Evolutionary conservation across 1,284 basidiomycete species (phyloP), one percentile per base, ranked within the genome.

Genomic region (Malassezia psittaci): DNA sequence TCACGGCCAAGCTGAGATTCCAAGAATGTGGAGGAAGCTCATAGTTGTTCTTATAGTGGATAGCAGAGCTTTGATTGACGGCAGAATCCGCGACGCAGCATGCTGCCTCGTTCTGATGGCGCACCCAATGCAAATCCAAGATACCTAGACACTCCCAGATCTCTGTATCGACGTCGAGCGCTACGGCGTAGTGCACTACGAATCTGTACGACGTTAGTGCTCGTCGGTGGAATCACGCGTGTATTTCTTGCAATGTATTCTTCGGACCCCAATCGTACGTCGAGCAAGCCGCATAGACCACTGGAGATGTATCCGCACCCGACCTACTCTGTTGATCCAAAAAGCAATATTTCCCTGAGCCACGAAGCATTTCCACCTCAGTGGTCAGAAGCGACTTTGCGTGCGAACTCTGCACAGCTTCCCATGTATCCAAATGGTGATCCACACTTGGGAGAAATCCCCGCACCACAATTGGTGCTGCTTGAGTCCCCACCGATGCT

Each of bases 391-490:
- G 24, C 3, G 24, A 29, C 4, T 29, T 32, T 51, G 15, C 42
- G 15, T 16, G 16, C 18, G 21, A 36, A 43, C 15, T 5, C 45
- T 12, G 13, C 18, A 18, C 15, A 35, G 35, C 13, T 18, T 7
- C 8, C 8, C 5, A 16, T 38, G 29, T 66, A 66, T 57, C 49
- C 52, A n/a, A 47, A 62, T 36, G 48, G 50, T 12, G 54, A 69
- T 24, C 67, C 67, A 3, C 67, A 69, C 48, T 60, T 59, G 5
- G 67, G 67, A 37, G 62, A 65, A 46, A 42, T 67, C 9, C 60
- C 64, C 1, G 52, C 54, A 0, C 51, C 54, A 18, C 52, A 65
- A 21, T 53, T 62, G 19, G 15, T 19, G 11, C 10, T 66, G 10
- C 54, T 69, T 15, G 52, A 57, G 9, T 37, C 51, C 10, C 59